Evolutionary conservation across 2,329 filamentous ascomycete species (phyloP).

Genomic region (Talaromyces atroroseus): DNA sequence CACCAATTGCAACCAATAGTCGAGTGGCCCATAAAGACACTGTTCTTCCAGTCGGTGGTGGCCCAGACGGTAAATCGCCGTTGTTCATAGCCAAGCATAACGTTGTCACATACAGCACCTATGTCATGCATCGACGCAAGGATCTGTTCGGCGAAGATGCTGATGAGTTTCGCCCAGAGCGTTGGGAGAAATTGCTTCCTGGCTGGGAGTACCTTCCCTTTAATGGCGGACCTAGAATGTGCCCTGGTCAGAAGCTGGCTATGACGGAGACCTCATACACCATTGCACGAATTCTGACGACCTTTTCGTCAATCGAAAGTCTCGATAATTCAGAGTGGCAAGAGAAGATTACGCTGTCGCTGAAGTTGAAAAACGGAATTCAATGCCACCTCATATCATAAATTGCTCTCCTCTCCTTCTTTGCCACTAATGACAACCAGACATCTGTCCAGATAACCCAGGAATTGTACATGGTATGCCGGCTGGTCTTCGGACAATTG

Average conservation of each 20-base stretch:
- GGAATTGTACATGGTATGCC: too few relatives aligned
- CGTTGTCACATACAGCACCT: constrained; percentile 59
- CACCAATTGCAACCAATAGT: constrained; percentile 43
- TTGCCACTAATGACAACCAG: too few relatives aligned
- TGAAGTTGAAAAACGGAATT: background rate
- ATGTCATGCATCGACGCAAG: constrained; percentile 66
- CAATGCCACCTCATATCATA: background rate
- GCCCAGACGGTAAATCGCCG: constrained; percentile 54
- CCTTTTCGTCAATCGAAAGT: constrained; percentile 47
- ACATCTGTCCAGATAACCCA: too few relatives aligned
- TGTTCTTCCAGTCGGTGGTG: constrained; percentile 50
- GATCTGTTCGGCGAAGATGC: constrained; percentile 46
- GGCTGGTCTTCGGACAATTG: too few relatives aligned
- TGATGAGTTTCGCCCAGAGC: constrained; percentile 18
- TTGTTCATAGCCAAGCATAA: constrained; percentile 63
- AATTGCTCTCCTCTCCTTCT: too few relatives aligned
- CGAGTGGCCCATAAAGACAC: constrained; percentile 37
- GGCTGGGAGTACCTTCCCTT: constrained; percentile 11
- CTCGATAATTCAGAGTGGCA: constrained; percentile 11
- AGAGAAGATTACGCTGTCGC: constrained; percentile 1
- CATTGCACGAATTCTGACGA: constrained; percentile 41
- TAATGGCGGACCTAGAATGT: constrained; percentile 5
- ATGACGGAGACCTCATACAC: constrained; percentile 9
- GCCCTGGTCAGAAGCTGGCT: constrained; percentile 1
- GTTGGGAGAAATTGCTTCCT: constrained; percentile 1